Base-by-base conservation (phyloP, 352 stramenopile species). In the Phytophthora uliginosa region DNA sequence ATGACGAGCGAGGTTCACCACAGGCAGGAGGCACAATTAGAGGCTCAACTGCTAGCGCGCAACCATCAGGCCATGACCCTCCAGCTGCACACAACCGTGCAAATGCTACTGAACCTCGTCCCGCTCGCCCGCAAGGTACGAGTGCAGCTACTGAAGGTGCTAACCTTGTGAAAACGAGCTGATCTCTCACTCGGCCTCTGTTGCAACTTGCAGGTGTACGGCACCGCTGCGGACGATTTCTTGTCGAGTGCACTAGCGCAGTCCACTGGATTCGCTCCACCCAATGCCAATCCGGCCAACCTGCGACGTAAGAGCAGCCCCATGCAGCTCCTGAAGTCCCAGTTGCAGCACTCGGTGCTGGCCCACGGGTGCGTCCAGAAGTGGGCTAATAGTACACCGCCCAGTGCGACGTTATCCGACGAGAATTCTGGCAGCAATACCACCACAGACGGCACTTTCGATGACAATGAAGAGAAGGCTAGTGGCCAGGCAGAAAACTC, bases 51-150 rank as follows among this genome's bases (percentile, higher is more conserved):
- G 10, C 71, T 91, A 18, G 83, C 84, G 1, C 85, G 79, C 59
- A 94, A 90, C 60, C 83, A 92, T 51, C 84, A 92, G 63, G 84
- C 74, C 22, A 90, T 94, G 82, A 91, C 84, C 2, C 76, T 82
- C 17, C 87, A 94, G 59, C 76, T 94, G 0, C 85, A 94, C 62
- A 92, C 83, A 26, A 90, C 84, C 1, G 85, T 90, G 66, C 82
- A 94, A 34, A 90, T 93, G 79, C 69, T 94, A 33, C 74, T 94
- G 31, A 92, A 85, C 47, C 71, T 94, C 47, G 84, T 91, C 5
- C 87, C 87, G 1, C 71, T 94, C 13, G 82, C 82, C 57, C 80
- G 76, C 36, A 85, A 89, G 78, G 83, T 88, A 55, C 10, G 26
- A 56, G 0, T 12, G 4, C 20, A 36, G 15, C 7, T 12, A 22